Evolutionary conservation across 75 land plant genomes (phyloP).

Genomic region (Picea glauca): DNA sequence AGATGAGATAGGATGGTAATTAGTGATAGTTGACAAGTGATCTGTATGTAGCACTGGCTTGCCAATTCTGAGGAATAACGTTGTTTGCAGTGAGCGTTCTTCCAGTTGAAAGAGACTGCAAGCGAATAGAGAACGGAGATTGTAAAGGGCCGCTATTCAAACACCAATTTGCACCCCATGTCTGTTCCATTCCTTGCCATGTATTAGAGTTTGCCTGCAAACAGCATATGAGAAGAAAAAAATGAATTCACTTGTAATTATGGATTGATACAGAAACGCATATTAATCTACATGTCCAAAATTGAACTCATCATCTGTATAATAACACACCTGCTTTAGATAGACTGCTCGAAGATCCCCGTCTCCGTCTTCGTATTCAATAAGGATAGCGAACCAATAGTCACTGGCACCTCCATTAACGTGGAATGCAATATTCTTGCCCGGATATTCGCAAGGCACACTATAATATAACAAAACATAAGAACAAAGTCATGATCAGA

Average conservation of each 20-base stretch:
- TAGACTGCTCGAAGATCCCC: conserved; percentile 42
- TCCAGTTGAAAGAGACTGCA: conserved; percentile 24
- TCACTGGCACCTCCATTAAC: conserved; percentile 76
- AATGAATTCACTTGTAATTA: no score
- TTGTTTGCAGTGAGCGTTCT: conserved; percentile 30
- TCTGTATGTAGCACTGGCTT: conserved; percentile 31
- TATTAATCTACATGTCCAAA: no score
- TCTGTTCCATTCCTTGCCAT: conserved; percentile 42
- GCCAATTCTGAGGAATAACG: conserved; percentile 55
- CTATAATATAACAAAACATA: not conserved
- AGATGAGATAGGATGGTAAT: no score
- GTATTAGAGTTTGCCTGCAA: conserved; percentile 4
- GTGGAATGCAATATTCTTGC: conserved; percentile 68
- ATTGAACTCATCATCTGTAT: not conserved
- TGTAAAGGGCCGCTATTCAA: conserved; percentile 28
- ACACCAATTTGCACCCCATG: conserved; percentile 60
- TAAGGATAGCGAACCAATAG: conserved; percentile 72
- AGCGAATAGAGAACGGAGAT: conserved; percentile 44
- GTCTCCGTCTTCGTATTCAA: conserved; percentile 26
- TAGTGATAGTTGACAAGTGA: conserved; percentile 35
- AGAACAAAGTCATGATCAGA: no score
- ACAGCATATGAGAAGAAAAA: no score
- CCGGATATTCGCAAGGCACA: conserved; percentile 48
- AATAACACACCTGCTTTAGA: not conserved
- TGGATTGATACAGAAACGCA: no score